phyloP scores from a whole-genome alignment of 192 early-diverging fungal species.

The Backusella mclennaniae region DNA sequence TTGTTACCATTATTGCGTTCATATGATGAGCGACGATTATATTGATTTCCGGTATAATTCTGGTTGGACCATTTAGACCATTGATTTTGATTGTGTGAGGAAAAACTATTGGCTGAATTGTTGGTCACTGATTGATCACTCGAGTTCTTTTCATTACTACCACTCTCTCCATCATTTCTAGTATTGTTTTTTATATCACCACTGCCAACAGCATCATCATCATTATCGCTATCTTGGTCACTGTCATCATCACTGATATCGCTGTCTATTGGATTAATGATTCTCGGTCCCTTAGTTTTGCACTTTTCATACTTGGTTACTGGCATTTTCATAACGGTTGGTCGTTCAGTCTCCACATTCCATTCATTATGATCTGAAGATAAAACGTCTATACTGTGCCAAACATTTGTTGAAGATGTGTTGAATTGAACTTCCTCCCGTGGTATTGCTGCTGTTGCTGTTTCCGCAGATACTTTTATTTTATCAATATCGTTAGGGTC shows the following conservation, averaged over 20 bases:
- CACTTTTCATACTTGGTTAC: neutral
- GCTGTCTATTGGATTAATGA: neutral
- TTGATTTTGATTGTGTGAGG: neutral
- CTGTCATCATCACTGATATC: neutral
- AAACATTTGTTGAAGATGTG: neutral
- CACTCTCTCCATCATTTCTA: neutral
- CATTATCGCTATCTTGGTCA: neutral
- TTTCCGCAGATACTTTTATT: neutral
- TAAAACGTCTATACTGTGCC: neutral
- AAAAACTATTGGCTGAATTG: neutral
- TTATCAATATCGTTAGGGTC: neutral
- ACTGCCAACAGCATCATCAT: neutral
- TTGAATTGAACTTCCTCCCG: neutral
- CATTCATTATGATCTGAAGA: neutral
- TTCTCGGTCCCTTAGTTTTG: neutral
- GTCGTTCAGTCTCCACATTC: neutral
- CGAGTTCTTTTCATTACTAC: neutral
- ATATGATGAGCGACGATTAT: neutral
- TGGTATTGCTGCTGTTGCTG: neutral
- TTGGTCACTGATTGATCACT: neutral
- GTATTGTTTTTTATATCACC: neutral
- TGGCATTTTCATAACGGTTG: constrained; percentile 11
- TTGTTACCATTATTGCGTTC: neutral
- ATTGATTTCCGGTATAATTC: neutral
- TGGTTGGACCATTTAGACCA: neutral